Percentiles rank a stretch among this genome's conserved stretches.
Conservation (phyloP, 2,329 filamentous ascomycete genomes). For the Dothideomycetes sp. region DNA sequence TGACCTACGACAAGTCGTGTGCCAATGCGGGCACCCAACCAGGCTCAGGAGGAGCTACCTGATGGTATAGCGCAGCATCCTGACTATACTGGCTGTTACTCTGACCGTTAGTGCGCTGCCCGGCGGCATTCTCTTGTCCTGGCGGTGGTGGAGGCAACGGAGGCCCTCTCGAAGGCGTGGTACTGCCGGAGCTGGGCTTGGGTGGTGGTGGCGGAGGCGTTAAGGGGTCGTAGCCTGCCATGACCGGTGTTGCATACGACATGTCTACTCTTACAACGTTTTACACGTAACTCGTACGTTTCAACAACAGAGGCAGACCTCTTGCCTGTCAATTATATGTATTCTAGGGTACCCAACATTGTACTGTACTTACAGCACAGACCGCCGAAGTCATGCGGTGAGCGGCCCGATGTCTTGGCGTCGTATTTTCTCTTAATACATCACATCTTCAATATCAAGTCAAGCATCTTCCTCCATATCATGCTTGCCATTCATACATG, state of each 20-base stretch:
- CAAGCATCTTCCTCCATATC: conserved; percentile 36
- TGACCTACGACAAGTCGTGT: conserved; percentile 67
- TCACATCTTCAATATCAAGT: conserved; percentile 8
- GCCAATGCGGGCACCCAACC: conserved; percentile 70
- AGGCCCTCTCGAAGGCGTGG: conserved; percentile 30
- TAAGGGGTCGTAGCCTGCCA: conserved; percentile 31
- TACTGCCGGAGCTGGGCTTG: conserved; percentile 29
- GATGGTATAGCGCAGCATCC: conserved; percentile 5
- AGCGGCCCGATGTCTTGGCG: neutral
- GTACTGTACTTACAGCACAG: no score
- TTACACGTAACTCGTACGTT: no score
- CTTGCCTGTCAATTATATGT: no score
- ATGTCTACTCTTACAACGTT: no score
- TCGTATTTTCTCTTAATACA: neutral
- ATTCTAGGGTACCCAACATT: no score
- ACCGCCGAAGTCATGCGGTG: no score
- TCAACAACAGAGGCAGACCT: no score
- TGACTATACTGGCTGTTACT: conserved; percentile 1
- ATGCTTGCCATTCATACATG: no score
- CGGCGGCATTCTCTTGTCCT: conserved; percentile 17
- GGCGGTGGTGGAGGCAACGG: conserved; percentile 34
- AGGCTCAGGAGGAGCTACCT: conserved; percentile 33
- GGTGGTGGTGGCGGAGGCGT: conserved; percentile 39
- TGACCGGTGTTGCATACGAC: no score
- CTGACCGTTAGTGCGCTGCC: conserved; percentile 16